Evolutionary conservation across 176 grass and related monocot genomes (phyloP), one percentile per base, ranked within the genome.

Genomic region (Puya raimondii): DNA sequence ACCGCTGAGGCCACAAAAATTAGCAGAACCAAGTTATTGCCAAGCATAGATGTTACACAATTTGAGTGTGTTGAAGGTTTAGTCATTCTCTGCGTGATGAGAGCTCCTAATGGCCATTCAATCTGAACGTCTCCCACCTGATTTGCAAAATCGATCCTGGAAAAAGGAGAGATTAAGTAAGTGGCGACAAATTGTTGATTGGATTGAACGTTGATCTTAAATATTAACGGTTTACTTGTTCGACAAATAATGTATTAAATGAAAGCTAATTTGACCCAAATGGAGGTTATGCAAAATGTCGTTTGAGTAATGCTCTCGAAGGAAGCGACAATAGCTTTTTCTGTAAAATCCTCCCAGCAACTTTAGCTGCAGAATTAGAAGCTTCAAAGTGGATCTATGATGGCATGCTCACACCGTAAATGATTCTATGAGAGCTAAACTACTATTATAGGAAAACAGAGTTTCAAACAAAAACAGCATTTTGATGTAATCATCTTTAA

Each of bases 81-180:
- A 56, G 3, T 25, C 70, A 79, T 75, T 50, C 63, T 87, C 15
- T 83, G 73, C 49, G 73, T 50, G 50, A 96, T 74, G 42, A 87
- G 92, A 66, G 93, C 92, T 57, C 92, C 92, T 14, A 91, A 74
- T 47, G 88, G 80, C 92, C 92, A 96, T 74, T 96, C 85, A 74
- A 88, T 75, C 70, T 73, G 83, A 73, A 79, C 23, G 63, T 77
- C 77, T 58, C 93, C 81, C 10, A 87, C 72, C 64, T 81, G 70
- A 68, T 97, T 92, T 70, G 89, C 73, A 77, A 83, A 97, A 64
- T 85, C 80, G 66, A 92, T 97, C 89, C 89, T 97, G 80, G 42
- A 68, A 33, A 74, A 18, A 51, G 42, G 42, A 54, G 33, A 79
- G 15, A 22, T 23, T 64, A 64, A 16, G 6, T 20, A 12, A 2